Evolutionary conservation across 345 rosid genomes (phyloP), one percentile per base, ranked within the genome.

Genomic region (Eucalyptus erythrocorys): DNA sequence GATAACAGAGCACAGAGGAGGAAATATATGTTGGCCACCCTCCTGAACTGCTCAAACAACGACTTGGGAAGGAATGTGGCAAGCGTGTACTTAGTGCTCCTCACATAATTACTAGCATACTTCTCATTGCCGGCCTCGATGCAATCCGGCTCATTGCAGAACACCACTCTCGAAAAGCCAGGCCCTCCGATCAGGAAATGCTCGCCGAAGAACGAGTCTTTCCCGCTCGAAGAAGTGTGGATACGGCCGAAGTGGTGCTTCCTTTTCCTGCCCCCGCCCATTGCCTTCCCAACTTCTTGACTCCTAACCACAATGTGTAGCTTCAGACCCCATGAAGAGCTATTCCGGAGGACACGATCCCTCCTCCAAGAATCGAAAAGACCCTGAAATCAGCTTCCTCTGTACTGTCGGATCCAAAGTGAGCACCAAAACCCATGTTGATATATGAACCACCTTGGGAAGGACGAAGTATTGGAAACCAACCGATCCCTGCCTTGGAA

Each of bases 21-120:
- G 93, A 98, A 98, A 91, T 95, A 98, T 85, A 96, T 86, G 88
- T 98, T 98, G 51, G 99, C 99, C 22, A 94, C 99, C 86, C 99
- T 93, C 93, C 99, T 94, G 93, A 98, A 98, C 89, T 98, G 99
- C 93, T 98, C 99, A 66, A 96, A 98, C 87, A 98, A 86, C 1
- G 99, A 94, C 90, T 94, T 98, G 4, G 99, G 99, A 30, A 98
- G 81, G 91, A 98, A 98, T 1, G 99, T 93, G 49, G 96, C 94
- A 2, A 91, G 90, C 3, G 97, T 96, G 87, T 98, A 98, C 92
- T 98, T 98, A 0, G 99, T 97, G 86, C 97, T 95, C 76, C 95
- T 94, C 88, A 97, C 95, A 86, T 95, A 96, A 91, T 98, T 98
- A 22, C 89, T 92, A 22, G 48, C 89, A 90, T 96, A 96, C 88